Percentiles rank a stretch among this genome's conserved stretches.
These are phyloP conservation scores for Austroboletus eburneus DNA, from an alignment of 768 basidiomycete species.

Conservation along the genomic window DNA sequence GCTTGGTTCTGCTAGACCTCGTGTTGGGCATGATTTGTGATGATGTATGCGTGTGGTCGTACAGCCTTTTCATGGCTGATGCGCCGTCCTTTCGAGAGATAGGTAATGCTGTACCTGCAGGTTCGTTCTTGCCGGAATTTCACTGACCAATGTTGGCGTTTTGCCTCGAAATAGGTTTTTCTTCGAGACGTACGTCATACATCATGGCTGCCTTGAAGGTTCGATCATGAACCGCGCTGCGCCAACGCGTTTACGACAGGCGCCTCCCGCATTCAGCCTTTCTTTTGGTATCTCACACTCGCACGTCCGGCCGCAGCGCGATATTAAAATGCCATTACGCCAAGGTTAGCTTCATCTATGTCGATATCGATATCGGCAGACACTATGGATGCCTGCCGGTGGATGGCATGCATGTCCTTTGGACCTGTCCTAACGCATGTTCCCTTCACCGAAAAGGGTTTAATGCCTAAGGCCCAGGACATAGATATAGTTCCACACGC, in stretches of 20 bases:
- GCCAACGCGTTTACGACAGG: constrained; percentile 11
- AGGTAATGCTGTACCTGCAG: constrained; percentile 14
- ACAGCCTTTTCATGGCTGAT: constrained; percentile 8
- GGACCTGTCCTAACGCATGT: constrained; percentile 11
- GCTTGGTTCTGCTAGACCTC: constrained; percentile 17
- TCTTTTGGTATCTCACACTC: constrained; percentile 5
- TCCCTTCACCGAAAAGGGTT: constrained; percentile 22
- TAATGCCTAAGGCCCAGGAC: constrained; percentile 4
- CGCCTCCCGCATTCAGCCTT: too few species aligned
- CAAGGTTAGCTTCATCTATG: constrained; percentile 12
- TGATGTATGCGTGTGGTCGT: constrained; percentile 11
- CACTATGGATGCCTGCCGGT: constrained; percentile 16
- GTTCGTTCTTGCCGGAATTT: constrained; percentile 6
- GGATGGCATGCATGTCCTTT: constrained; percentile 15
- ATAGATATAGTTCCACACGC: constrained; percentile 31
- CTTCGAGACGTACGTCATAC: constrained; percentile 28
- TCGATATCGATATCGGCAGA: constrained; percentile 21
- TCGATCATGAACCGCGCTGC: constrained; percentile 6
- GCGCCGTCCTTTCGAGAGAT: constrained; percentile 1
- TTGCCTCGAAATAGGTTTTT: constrained; percentile 20
- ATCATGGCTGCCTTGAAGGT: constrained; percentile 24
- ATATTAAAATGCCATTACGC: constrained; percentile 6
- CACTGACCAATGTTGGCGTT: constrained; percentile 18
- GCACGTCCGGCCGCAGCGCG: constrained; percentile 18
- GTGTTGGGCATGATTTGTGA: constrained; percentile 19